Base-by-base conservation (phyloP, 106 monocot species). In the Ottelia alismoides region DNA sequence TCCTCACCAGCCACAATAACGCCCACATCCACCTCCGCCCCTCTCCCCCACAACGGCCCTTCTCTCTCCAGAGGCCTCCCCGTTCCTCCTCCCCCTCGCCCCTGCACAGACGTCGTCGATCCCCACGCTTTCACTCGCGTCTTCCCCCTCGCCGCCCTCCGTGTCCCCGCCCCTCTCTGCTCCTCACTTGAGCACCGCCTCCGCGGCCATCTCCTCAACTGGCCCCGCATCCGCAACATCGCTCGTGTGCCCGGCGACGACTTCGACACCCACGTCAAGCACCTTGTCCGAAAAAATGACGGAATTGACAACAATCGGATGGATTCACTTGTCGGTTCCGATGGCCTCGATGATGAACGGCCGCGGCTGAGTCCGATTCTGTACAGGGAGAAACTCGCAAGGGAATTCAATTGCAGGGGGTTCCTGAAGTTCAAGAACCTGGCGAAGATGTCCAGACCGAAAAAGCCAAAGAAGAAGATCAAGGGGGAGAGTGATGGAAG, bases 121-220 rank as follows among this genome's bases (percentile, higher is more conserved):
- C 65, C 49, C 19, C 64, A 60, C 4, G 25, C 45, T 5, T 82
- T 90, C 57, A 24, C 85, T 27, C 76, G 90, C 21, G 45, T 57
- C 48, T 86, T 82, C 74, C 72, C 74, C 52, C 31, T 98, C 28
- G 64, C 85, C 30, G 82, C 90, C 18, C 74, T 98, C 27, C 76
- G 90, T 1, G 89, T 90, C 40, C 85, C 90, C 0, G 79, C 79
- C 1, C 70, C 31, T 22, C 69, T 67, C 23, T 98, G 98, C 72
- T 63, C 74, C 12, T 55, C 65, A 49, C 82, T 98, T 44, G 98
- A 98, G 78, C 16, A 49, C 54, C 90, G 85, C 55, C 70, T 98
- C 60, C 90, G 90, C 29, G 98, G 98, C 65, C 98, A 98, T 75
- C 98, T 98, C 70, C 90, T 98, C 62, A 98, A 98, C 70, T 98